Evolutionary conservation across 768 basidiomycete genomes (phyloP), one percentile per base, ranked within the genome.

Genomic region (Psilocybe azurescens): DNA sequence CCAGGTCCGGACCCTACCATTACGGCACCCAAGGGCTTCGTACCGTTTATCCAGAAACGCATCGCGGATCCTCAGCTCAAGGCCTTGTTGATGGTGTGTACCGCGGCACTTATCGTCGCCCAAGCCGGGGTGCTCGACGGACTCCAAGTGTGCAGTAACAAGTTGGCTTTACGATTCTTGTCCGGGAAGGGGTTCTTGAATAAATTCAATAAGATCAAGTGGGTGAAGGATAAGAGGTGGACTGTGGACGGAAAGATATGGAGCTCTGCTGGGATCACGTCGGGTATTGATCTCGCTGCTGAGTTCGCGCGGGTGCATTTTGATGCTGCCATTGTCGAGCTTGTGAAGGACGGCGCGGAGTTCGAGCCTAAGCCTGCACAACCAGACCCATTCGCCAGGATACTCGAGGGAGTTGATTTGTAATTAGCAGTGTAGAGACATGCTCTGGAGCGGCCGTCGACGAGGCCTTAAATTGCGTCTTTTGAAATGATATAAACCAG

Each of bases 81-180:
- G 47, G 67, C 55, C 5, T 48, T 74, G 24, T 57, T 74, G 14
- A 62, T 66, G 3, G 63, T 74, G 4, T 73, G 73, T 60, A 68
- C 68, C 10, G 72, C 66, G 18, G 71, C 72, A 0, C 18, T 74
- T 16, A 53, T 53, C 3, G 53, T 73, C n/a, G 64, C 71, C 0
- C 65, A 64, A 53, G 65, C 71, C 0, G 72, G 71, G 1, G n/a
- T 74, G 14, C 61, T 74, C 4, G 70, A 74, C 57, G 72, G 71
- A 5, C 61, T 64, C 38, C 51, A 62, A 18, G 70, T 69, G 1
- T 67, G 67, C 44, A 65, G 69, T 16, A 73, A 71, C 64, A 74
- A 74, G 53, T 38, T 51, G 2, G 65, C 44, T 0, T 30, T 73
- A 18, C 60, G 57, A 8, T 32, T 14, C 2, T 24, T 67, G 5